phyloP scores from a whole-genome alignment of 2,329 filamentous ascomycete genomes.

The Curvularia sp. region DNA sequence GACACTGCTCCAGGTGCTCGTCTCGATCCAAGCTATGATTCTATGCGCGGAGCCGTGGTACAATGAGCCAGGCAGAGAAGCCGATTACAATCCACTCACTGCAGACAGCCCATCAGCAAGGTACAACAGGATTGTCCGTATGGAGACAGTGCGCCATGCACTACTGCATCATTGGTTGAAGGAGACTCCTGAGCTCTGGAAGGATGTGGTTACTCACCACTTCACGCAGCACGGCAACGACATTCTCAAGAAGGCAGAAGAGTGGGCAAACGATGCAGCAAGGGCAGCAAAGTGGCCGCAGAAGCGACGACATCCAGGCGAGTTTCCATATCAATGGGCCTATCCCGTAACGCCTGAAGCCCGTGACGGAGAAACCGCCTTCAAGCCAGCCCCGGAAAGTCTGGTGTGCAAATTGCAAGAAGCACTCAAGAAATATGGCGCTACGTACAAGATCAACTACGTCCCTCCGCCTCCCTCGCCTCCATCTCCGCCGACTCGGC shows the following conservation, averaged over 20 bases:
- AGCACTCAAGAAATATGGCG: neutral
- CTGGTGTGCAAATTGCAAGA: neutral
- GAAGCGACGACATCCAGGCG: neutral
- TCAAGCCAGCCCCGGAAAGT: neutral
- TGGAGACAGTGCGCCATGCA: constrained; percentile 40
- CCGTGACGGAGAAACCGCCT: neutral
- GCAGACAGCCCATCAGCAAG: constrained; percentile 15
- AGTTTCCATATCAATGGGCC: too few relatives aligned
- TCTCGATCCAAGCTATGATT: constrained; percentile 66
- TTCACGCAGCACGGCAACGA: constrained; percentile 34
- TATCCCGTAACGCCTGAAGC: too few relatives aligned
- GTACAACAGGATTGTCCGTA: constrained; percentile 40
- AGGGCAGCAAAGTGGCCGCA: neutral
- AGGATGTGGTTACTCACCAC: constrained; percentile 34
- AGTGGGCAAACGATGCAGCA: constrained; percentile 24
- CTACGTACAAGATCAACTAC: neutral
- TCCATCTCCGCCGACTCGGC: neutral
- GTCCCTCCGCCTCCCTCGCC: neutral
- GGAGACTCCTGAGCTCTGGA: constrained; percentile 27
- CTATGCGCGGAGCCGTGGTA: constrained; percentile 61
- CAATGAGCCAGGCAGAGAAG: constrained; percentile 60
- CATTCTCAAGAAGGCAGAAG: constrained; percentile 32
- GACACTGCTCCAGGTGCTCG: constrained; percentile 60
- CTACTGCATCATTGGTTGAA: constrained; percentile 45
- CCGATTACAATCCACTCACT: neutral